phyloP scores from a whole-genome alignment of 2,329 filamentous ascomycete genomes.

The Aspergillus caelatus region DNA sequence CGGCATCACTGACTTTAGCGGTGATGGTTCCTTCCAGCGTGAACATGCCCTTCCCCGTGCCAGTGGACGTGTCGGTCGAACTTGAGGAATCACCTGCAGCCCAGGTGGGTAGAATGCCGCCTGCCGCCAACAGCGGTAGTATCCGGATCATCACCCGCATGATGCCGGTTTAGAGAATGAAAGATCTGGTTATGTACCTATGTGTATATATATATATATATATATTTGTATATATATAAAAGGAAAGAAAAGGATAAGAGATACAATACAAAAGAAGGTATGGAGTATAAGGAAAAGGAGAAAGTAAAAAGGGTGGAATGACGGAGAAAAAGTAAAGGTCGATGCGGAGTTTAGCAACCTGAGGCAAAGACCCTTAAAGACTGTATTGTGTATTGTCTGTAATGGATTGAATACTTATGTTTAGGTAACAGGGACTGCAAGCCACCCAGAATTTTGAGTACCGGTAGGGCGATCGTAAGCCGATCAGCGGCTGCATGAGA shows the following conservation, averaged over 20 bases:
- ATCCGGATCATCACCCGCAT: slow-evolving; percentile 18
- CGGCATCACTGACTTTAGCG: slow-evolving; percentile 26
- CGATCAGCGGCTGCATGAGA: not conserved
- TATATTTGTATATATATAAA: not conserved
- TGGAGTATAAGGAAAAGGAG: not conserved
- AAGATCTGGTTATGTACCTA: too few species aligned
- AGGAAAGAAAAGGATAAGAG: not conserved
- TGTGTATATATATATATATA: not conserved
- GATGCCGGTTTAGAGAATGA: not conserved
- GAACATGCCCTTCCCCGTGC: slow-evolving; percentile 13
- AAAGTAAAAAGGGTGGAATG: not conserved
- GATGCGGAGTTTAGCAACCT: not conserved
- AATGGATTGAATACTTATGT: too few species aligned
- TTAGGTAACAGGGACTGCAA: not conserved
- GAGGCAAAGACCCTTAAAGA: not conserved
- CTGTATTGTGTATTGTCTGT: not conserved
- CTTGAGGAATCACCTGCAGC: slow-evolving; percentile 11
- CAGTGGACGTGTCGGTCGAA: slow-evolving; percentile 8
- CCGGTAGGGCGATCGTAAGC: not conserved
- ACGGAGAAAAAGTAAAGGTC: not conserved
- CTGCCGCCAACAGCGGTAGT: slow-evolving; percentile 18
- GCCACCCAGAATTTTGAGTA: not conserved
- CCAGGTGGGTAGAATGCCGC: slow-evolving; percentile 11
- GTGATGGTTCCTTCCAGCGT: slow-evolving; percentile 29
- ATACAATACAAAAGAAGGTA: not conserved